A percentile compares a stretch with the other conserved stretches of the same genome.
Evolutionary conservation across 2,329 filamentous ascomycete species (phyloP).

Genomic region (Scortechinia acanthostroma): DNA sequence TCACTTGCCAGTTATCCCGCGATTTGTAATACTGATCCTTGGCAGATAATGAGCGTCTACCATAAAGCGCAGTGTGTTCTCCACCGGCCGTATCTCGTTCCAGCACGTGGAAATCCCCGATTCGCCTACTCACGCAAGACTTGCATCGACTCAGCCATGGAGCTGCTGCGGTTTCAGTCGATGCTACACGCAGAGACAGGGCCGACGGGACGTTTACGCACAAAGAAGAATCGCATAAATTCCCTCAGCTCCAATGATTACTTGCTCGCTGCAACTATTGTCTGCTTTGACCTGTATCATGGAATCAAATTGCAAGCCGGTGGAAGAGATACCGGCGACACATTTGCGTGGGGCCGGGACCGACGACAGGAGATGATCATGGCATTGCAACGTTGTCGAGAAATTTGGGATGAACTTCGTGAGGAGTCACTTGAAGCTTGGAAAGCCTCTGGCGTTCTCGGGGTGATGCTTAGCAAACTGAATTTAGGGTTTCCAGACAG

Average conservation of each 20-base stretch:
- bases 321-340: neutral
- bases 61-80: neutral
- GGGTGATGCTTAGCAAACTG: neutral
- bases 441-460: neutral
- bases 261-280: neutral
- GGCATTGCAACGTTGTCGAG: neutral
- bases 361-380: neutral
- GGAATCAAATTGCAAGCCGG: neutral
- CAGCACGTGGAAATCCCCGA: neutral
- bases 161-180: neutral
- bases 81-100: neutral
- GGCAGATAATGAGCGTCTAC: neutral
- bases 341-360: neutral
- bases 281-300: neutral
- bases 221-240: neutral
- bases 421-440: neutral
- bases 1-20: no score
- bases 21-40: no score
- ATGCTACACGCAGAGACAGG: neutral
- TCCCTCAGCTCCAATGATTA: neutral
- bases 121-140: neutral
- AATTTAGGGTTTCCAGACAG: neutral
- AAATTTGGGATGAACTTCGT: constrained; percentile 1
- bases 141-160: neutral
- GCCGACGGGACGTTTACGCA: neutral